These are phyloP conservation scores for Diaporthe nobilis DNA, from an alignment of 2,329 filamentous ascomycete species.

Conservation along the genomic window DNA sequence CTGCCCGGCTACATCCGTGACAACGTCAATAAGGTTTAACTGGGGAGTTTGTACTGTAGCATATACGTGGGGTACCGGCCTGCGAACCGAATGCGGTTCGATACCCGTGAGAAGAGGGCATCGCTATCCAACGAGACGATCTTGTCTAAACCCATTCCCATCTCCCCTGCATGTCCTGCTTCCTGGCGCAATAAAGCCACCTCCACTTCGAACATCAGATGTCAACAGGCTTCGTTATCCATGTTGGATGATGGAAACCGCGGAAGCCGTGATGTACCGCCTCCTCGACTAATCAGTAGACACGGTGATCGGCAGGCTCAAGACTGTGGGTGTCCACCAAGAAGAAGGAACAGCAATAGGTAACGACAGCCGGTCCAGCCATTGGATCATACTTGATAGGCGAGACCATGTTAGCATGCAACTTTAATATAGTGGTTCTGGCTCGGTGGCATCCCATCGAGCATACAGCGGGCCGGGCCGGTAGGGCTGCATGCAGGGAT, in stretches of 20 bases:
- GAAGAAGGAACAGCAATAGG: neutral
- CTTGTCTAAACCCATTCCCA: neutral
- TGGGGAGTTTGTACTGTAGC: neutral
- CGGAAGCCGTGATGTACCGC: neutral
- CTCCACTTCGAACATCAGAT: neutral
- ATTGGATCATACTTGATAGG: neutral
- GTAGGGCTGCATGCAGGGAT: slow-evolving; percentile 27
- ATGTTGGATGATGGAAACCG: neutral
- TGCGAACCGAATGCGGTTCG: slow-evolving; percentile 1
- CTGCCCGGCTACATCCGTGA: neutral
- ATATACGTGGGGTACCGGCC: neutral
- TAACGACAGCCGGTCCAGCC: neutral
- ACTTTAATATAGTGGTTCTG: neutral
- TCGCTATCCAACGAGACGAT: neutral
- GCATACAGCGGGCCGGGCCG: slow-evolving; percentile 9
- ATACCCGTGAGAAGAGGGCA: neutral
- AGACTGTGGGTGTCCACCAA: neutral
- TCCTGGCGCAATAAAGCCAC: too few relatives aligned
- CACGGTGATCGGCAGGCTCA: neutral
- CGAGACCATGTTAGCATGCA: neutral
- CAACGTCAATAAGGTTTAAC: neutral
- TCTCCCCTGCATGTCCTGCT: neutral
- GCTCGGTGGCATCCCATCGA: slow-evolving; percentile 5
- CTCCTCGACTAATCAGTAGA: too few relatives aligned
- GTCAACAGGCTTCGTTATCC: neutral